Percentiles rank a stretch among this genome's conserved stretches.
Evolutionary conservation across 2,329 filamentous ascomycete species (phyloP).

Genomic region (Helminthosporium solani): DNA sequence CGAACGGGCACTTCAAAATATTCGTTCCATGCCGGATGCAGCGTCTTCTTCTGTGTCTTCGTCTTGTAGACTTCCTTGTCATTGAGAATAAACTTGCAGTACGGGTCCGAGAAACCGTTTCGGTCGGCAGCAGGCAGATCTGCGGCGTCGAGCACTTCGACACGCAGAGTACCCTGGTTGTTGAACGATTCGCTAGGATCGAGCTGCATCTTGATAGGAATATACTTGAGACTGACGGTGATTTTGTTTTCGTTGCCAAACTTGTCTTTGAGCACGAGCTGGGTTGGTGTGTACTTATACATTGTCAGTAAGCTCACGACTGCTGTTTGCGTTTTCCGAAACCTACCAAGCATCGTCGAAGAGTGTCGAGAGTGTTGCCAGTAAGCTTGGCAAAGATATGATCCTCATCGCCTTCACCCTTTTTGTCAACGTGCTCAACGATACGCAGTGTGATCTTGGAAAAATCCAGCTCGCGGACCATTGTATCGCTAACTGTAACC

Average conservation of each 20-base stretch:
- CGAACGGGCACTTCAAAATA: constrained; percentile 83
- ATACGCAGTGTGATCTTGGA: constrained; percentile 88
- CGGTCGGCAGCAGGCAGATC: constrained; percentile 92
- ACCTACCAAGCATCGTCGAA: constrained; percentile 82
- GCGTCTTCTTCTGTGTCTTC: constrained; percentile 93
- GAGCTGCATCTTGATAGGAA: constrained; percentile 90
- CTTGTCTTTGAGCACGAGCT: constrained; percentile 74
- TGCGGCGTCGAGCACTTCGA: constrained; percentile 84
- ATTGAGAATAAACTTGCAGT: constrained; percentile 90
- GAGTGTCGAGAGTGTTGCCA: constrained; percentile 80
- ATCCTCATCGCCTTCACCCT: constrained; percentile 68
- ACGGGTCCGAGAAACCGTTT: constrained; percentile 96
- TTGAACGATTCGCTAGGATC: constrained; percentile 97
- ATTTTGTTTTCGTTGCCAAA: constrained; percentile 76
- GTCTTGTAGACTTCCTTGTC: constrained; percentile 92
- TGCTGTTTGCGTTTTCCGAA: constrained; percentile 13
- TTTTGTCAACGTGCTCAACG: constrained; percentile 74
- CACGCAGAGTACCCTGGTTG: constrained; percentile 92
- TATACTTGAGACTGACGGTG: constrained; percentile 90
- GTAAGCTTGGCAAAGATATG: constrained; percentile 77
- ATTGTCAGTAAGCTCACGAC: constrained; percentile 9
- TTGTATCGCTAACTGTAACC: constrained; percentile 73
- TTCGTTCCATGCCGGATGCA: constrained; percentile 94
- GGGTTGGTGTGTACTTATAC: constrained; percentile 79
- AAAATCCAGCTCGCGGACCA: constrained; percentile 96